Evolutionary conservation across 352 stramenopile genomes (phyloP).

Genomic region (Globisporangium yorkense): DNA sequence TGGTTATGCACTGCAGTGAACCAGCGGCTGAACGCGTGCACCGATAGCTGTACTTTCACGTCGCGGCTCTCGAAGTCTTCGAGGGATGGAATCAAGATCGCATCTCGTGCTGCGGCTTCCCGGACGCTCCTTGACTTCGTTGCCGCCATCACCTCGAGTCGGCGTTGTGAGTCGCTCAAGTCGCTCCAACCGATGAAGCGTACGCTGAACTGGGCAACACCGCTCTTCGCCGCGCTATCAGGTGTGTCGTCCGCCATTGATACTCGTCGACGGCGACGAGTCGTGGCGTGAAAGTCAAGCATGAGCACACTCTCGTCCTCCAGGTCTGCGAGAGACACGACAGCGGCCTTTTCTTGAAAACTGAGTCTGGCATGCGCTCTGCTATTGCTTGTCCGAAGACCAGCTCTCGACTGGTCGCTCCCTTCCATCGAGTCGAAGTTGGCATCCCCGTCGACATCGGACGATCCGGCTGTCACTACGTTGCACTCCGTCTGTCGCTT

Average conservation of each 20-base stretch:
- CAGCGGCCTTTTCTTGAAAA: slow-evolving; percentile 31
- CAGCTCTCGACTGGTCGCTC: slow-evolving; percentile 1
- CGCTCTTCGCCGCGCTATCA: not conserved
- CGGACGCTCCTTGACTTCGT: slow-evolving; percentile 44
- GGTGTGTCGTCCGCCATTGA: not conserved
- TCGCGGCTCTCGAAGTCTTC: slow-evolving; percentile 45
- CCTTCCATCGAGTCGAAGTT: not conserved
- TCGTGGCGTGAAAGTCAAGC: slow-evolving; percentile 29
- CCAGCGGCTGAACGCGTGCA: slow-evolving; percentile 56
- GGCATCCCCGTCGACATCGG: slow-evolving; percentile 4
- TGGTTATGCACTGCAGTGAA: slow-evolving; percentile 35
- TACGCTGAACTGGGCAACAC: slow-evolving; percentile 3
- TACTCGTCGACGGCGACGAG: not conserved
- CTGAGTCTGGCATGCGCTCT: not conserved
- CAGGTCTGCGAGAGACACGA: slow-evolving; percentile 43
- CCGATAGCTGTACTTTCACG: slow-evolving; percentile 30
- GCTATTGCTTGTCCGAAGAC: not conserved
- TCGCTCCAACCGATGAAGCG: slow-evolving; percentile 35
- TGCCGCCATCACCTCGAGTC: slow-evolving; percentile 47
- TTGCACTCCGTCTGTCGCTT: slow-evolving; percentile 28
- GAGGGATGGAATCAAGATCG: slow-evolving; percentile 27
- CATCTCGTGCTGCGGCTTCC: slow-evolving; percentile 29
- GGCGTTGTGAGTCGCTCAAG: slow-evolving; percentile 32
- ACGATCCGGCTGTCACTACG: slow-evolving; percentile 31
- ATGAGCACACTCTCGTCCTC: slow-evolving; percentile 40